Conservation (phyloP, 306 rosid genomes). For the Dalbergia cochinchinensis region DNA sequence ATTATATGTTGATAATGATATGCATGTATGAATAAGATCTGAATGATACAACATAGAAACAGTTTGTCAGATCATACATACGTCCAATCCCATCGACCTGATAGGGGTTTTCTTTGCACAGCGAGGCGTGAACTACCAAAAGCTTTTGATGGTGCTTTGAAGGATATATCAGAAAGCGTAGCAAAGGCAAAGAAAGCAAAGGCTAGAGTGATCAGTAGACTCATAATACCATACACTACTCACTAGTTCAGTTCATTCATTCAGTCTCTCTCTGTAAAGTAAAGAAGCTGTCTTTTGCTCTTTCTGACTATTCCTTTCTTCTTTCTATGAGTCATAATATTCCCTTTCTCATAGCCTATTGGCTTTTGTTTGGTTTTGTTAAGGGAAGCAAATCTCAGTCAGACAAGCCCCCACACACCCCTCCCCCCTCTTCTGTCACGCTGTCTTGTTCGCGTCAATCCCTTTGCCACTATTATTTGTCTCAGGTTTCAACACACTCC, state of each 20-base stretch:
- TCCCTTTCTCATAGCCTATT: constrained; percentile 54
- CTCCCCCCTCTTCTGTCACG: constrained; percentile 45
- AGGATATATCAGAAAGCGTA: constrained; percentile 21
- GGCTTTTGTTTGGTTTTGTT: constrained; percentile 69
- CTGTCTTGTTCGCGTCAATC: constrained; percentile 88
- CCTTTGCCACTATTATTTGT: constrained; percentile 43
- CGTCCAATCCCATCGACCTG: constrained; percentile 80
- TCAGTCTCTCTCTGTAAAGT: not conserved
- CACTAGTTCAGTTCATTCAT: not conserved
- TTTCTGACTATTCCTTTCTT: constrained; percentile 56
- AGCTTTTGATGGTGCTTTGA: constrained; percentile 47
- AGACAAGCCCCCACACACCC: constrained; percentile 51
- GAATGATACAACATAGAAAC: constrained; percentile 40
- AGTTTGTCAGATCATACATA: constrained; percentile 65
- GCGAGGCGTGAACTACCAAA: constrained; percentile 56
- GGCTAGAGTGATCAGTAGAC: not conserved
- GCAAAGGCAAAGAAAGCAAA: not conserved
- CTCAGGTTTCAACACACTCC: constrained; percentile 40
- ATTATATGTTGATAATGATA: no score
- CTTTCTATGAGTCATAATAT: constrained; percentile 61
- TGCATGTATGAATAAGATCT: not conserved
- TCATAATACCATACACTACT: not conserved
- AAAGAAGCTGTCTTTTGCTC: not conserved
- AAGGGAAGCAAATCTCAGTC: constrained; percentile 77
- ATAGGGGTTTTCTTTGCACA: constrained; percentile 52